phyloP scores from a whole-genome alignment of 805 yeast species.

The Candida morakotiae region DNA sequence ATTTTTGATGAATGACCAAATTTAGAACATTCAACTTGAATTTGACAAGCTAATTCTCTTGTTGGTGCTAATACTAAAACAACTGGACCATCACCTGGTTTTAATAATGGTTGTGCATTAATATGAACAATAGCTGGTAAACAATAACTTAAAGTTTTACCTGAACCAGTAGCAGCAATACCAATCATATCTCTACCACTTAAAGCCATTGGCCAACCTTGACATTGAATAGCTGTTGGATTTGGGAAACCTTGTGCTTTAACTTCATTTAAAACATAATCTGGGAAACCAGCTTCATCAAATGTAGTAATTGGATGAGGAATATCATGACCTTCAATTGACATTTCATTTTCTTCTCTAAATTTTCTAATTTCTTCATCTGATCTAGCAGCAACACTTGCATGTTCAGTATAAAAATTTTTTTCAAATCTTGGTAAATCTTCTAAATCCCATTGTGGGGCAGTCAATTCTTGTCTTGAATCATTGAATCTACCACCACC shows the following conservation, averaged over 20 bases:
- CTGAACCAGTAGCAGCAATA: constrained; percentile 98
- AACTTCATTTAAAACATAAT: constrained; percentile 84
- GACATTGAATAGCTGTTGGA: constrained; percentile 97
- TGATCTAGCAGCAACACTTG: constrained; percentile 68
- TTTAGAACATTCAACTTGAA: constrained; percentile 92
- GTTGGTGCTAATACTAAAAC: constrained; percentile 96
- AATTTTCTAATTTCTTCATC: constrained; percentile 70
- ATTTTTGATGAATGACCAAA: constrained; percentile 90
- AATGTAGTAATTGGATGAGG: constrained; percentile 92
- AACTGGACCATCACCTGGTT: constrained; percentile 96
- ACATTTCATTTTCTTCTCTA: constrained; percentile 85
- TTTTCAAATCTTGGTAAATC: constrained; percentile 87
- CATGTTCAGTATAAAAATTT: constrained; percentile 88
- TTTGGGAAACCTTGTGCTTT: constrained; percentile 86
- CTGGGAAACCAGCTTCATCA: constrained; percentile 98
- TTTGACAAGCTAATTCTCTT: constrained; percentile 97
- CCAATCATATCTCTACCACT: constrained; percentile 99
- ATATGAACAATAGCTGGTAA: constrained; percentile 96
- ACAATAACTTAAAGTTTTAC: constrained; percentile 96
- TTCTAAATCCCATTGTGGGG: constrained; percentile 79
- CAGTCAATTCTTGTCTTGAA: constrained; percentile 44
- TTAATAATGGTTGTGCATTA: constrained; percentile 93
- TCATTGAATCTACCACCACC: constrained; percentile 32
- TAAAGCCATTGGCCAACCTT: constrained; percentile 99
- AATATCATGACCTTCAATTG: constrained; percentile 73